Evolutionary conservation across 768 basidiomycete genomes (phyloP).

Genomic region (Lactarius akahatsu): DNA sequence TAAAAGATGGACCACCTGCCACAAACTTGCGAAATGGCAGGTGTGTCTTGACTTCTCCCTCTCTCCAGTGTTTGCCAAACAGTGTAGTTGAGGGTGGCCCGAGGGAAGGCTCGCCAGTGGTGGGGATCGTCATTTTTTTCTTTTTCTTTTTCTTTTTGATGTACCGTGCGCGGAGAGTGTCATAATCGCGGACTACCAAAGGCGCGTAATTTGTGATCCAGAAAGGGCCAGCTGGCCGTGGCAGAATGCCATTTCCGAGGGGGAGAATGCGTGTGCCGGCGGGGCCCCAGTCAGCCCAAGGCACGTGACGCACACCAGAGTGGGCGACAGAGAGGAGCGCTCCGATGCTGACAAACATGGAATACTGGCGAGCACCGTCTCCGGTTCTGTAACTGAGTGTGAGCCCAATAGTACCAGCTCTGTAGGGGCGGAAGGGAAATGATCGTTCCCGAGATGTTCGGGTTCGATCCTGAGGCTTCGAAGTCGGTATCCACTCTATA

Average conservation of each 20-base stretch:
- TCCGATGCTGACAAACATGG: slow-evolving; percentile 13
- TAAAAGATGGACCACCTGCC: background rate
- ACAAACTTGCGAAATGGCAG: slow-evolving; percentile 19
- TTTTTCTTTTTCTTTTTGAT: background rate
- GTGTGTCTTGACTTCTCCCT: slow-evolving; percentile 6
- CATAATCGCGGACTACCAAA: slow-evolving; percentile 20
- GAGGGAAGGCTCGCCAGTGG: background rate
- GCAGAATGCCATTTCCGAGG: background rate
- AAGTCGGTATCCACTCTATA: too few species aligned
- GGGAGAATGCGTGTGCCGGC: slow-evolving; percentile 7
- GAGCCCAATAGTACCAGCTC: too few species aligned
- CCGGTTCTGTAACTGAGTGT: background rate
- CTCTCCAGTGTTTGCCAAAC: slow-evolving; percentile 2
- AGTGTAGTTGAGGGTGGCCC: slow-evolving; percentile 6
- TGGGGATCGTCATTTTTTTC: background rate
- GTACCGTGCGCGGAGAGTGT: background rate
- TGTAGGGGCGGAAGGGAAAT: too few species aligned
- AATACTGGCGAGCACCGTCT: background rate
- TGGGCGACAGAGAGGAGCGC: background rate
- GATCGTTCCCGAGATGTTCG: too few species aligned
- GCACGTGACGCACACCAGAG: background rate
- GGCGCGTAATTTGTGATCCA: slow-evolving; percentile 16
- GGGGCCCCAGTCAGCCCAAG: slow-evolving; percentile 21
- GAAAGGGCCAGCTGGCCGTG: slow-evolving; percentile 16
- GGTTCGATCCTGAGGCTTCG: too few species aligned